These are phyloP conservation scores for Suillus ampliporus DNA, from an alignment of 768 basidiomycete species.

Conservation along the genomic window DNA sequence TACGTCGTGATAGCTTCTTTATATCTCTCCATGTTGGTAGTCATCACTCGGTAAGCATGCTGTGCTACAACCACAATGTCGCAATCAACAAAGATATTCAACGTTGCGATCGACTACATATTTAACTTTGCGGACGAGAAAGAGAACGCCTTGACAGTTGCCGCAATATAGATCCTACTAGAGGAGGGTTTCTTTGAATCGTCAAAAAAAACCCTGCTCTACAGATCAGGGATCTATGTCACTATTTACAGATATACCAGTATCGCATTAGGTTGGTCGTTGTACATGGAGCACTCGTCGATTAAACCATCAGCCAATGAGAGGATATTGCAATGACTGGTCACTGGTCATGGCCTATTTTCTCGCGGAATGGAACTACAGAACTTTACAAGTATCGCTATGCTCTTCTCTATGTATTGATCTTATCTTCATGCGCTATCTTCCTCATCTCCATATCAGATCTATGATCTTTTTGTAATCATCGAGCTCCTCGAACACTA, in stretches of 20 bases:
- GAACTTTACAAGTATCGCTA: background rate
- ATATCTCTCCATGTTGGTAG: background rate
- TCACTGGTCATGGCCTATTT: background rate
- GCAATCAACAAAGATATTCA: too few species aligned
- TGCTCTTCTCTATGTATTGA: background rate
- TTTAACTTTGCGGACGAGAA: too few species aligned
- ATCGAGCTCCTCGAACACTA: conserved; percentile 37
- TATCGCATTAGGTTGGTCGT: background rate
- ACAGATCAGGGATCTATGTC: too few species aligned
- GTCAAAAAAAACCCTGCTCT: too few species aligned
- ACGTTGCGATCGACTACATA: too few species aligned
- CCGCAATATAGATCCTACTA: too few species aligned
- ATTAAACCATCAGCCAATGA: background rate
- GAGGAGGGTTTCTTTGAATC: too few species aligned
- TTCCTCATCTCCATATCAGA: conserved; percentile 36
- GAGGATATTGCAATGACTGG: too few species aligned
- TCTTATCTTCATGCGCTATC: background rate
- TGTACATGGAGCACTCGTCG: background rate
- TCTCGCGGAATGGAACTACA: background rate
- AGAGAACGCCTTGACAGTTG: too few species aligned
- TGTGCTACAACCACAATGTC: background rate
- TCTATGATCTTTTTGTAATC: conserved; percentile 30
- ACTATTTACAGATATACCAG: too few species aligned
- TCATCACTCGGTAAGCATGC: background rate
- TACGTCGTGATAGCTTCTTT: background rate